Conservation (phyloP, 306 rosid genomes). For the Medicago ruthenica region DNA sequence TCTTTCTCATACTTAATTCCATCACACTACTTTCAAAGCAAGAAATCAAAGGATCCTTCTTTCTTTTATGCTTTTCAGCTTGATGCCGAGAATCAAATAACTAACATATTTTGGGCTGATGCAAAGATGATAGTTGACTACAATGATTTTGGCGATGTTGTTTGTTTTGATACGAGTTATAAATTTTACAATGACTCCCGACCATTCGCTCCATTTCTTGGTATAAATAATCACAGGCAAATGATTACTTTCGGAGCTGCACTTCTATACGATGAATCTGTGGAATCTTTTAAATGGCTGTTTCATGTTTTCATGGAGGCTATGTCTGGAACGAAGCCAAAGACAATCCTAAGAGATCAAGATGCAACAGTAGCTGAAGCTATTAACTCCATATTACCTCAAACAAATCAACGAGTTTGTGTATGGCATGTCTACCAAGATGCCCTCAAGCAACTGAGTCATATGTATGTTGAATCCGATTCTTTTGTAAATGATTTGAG, state of each 20-base stretch:
- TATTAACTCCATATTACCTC: conserved; percentile 40
- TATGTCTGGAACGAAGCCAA: conserved; percentile 63
- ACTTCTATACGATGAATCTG: conserved; percentile 55
- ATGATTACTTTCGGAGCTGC: conserved; percentile 61
- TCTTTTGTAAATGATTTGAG: conserved; percentile 55
- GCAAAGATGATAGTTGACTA: conserved; percentile 63
- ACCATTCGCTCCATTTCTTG: conserved; percentile 58
- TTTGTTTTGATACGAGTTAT: conserved; percentile 66
- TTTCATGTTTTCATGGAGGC: conserved; percentile 56
- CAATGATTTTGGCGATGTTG: conserved; percentile 64
- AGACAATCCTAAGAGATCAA: conserved; percentile 60
- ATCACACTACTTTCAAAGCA: conserved; percentile 50
- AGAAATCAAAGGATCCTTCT: conserved; percentile 54
- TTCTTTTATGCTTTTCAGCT: conserved; percentile 65
- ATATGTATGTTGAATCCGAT: conserved; percentile 42
- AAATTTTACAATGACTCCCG: conserved; percentile 48
- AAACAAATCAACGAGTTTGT: conserved; percentile 53
- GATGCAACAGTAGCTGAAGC: conserved; percentile 54
- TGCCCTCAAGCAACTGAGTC: conserved; percentile 50
- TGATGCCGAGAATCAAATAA: conserved; percentile 58
- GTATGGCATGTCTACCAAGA: conserved; percentile 67
- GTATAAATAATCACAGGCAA: conserved; percentile 66
- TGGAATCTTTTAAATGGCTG: conserved; percentile 63
- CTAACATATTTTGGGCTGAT: conserved; percentile 68
- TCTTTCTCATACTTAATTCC: too few relatives aligned